Evolutionary conservation across 768 basidiomycete species (phyloP).

Genomic region (Leccinum disarticulatum): DNA sequence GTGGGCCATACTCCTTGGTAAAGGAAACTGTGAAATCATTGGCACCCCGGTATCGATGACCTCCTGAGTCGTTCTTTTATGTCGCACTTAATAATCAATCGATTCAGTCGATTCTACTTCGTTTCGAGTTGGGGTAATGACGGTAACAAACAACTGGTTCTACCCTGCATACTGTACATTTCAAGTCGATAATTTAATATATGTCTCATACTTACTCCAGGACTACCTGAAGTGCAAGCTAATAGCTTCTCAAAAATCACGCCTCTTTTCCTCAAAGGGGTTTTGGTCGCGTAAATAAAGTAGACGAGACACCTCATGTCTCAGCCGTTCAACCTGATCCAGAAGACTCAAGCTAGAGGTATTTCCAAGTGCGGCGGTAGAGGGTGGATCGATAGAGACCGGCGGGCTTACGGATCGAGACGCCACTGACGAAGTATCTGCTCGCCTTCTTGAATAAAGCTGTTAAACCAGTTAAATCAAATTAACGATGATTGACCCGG

Average conservation of each 20-base stretch:
- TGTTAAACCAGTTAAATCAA: not conserved
- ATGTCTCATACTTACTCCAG: not conserved
- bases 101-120: too few relatives aligned
- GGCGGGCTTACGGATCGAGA: not conserved
- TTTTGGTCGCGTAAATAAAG: not conserved
- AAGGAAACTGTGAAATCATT: too few relatives aligned
- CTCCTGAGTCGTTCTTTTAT: too few relatives aligned
- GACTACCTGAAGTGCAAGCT: not conserved
- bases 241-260: not conserved
- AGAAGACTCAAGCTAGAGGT: not conserved
- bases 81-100: too few relatives aligned
- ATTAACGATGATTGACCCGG: not conserved
- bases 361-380: not conserved
- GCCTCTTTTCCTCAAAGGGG: not conserved
- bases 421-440: not conserved
- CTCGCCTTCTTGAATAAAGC: not conserved
- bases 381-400: not conserved
- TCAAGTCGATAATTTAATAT: not conserved
- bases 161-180: not conserved
- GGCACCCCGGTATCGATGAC: too few relatives aligned
- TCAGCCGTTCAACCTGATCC: not conserved
- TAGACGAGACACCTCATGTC: not conserved
- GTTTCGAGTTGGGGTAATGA: too few relatives aligned
- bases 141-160: not conserved
- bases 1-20: not conserved